Evolutionary conservation across 208 protist species (phyloP), one percentile per base, ranked within the genome.

Genomic region (Wallacemonas sp.): DNA sequence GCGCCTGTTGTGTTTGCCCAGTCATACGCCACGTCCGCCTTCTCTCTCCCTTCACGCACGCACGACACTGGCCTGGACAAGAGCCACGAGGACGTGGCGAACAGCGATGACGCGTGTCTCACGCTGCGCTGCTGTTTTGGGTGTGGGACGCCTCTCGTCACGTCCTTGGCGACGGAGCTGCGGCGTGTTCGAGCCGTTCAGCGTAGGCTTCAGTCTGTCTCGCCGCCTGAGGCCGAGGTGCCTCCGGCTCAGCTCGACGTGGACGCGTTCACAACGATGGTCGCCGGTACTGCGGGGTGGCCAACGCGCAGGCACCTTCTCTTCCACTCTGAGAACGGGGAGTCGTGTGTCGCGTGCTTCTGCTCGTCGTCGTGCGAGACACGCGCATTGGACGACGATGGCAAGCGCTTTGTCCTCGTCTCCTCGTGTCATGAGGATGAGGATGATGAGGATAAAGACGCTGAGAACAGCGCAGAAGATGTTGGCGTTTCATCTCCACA

Each of bases 81-180:
- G n/a, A n/a, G n/a, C n/a, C n/a, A n/a, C n/a, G n/a, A n/a, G n/a
- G n/a, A n/a, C n/a, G n/a, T n/a, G n/a, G n/a, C n/a, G n/a, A n/a
- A n/a, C n/a, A n/a, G n/a, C n/a, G n/a, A n/a, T n/a, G n/a, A n/a
- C n/a, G n/a, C 9, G 2, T 43, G 52, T 32, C 46, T 39, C 16
- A 39, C 43, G 23, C 12, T 70, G 24, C 61, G 61, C 0, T 83
- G 66, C 62, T 87, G 81, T 49, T 64, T 64, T 23, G 73, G 73
- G 4, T 87, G 81, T 49, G 81, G 81, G 21, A 68, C 58, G 34
- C 62, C 73, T n/a, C 68, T 83, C 12, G 34, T 79, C 5, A 29
- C 43, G 21, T 70, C 34, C 23, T 39, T 82, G 9, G 0, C 9
- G 21, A 76, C 68, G n/a, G 75, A 86, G 24, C 78, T 69, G 32